Conservation (phyloP, 306 rosid genomes). For the Clitoria ternatea region DNA sequence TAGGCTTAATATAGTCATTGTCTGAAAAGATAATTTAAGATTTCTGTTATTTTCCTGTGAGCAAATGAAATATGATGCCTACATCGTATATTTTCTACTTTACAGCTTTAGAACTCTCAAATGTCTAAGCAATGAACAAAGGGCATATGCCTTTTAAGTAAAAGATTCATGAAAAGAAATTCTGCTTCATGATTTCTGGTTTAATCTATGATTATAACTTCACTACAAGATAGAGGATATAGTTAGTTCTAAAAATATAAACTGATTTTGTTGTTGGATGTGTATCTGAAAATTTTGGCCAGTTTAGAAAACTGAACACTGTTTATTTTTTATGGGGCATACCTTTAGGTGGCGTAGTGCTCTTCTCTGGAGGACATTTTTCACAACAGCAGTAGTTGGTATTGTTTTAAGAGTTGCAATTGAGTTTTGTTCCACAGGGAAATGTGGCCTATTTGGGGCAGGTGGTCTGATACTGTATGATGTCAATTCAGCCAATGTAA, state of each 20-base stretch:
- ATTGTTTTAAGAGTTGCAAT: constrained; percentile 66
- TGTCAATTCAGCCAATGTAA: constrained; percentile 40
- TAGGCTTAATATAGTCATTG: background rate
- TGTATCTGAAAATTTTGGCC: background rate
- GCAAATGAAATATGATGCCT: background rate
- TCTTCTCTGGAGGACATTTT: constrained; percentile 90
- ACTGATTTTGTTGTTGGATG: background rate
- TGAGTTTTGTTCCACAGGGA: constrained; percentile 60
- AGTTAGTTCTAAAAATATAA: background rate
- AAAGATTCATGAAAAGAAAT: background rate
- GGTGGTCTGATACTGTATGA: constrained; percentile 85
- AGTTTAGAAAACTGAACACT: constrained; percentile 3
- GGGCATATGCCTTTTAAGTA: background rate
- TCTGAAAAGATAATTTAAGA: background rate
- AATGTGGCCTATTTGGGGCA: constrained; percentile 83
- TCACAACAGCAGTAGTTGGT: constrained; percentile 91
- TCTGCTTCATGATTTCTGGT: background rate
- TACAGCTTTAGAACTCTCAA: background rate
- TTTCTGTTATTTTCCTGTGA: background rate
- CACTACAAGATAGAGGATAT: background rate
- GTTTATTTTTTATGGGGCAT: background rate
- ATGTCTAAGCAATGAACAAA: background rate
- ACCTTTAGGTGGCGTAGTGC: constrained; percentile 83
- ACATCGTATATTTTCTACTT: background rate
- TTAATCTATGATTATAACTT: background rate